These are phyloP conservation scores for Aspergillus homomorphus DNA, from an alignment of 495 filamentous ascomycete species.

Conservation along the genomic window DNA sequence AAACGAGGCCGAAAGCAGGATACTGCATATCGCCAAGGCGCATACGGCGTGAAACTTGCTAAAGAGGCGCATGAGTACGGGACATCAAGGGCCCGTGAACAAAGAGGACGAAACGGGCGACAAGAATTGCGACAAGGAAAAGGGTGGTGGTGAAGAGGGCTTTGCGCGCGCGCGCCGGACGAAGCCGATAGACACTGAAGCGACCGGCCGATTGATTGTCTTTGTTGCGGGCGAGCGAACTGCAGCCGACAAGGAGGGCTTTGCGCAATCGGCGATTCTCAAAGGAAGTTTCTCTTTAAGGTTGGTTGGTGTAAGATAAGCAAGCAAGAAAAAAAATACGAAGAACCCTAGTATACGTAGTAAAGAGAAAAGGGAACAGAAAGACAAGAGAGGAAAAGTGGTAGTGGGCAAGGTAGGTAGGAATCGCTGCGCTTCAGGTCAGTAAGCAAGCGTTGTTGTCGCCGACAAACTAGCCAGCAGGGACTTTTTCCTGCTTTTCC, in stretches of 20 bases:
- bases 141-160: background rate
- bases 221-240: constrained; percentile 5
- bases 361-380: background rate
- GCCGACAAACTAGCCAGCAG: constrained; percentile 9
- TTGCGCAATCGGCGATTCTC: background rate
- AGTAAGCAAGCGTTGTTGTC: background rate
- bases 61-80: constrained; percentile 27
- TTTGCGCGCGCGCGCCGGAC: constrained; percentile 1
- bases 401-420: no score
- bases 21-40: constrained; percentile 32
- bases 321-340: background rate
- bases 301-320: no score
- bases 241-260: constrained; percentile 1
- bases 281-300: background rate
- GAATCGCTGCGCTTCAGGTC: no score
- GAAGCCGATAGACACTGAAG: constrained; percentile 4
- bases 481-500: background rate
- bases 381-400: constrained; percentile 8
- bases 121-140: background rate
- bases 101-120: constrained; percentile 14
- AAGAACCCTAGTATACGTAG: background rate
- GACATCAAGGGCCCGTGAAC: constrained; percentile 12
- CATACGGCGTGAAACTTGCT: constrained; percentile 37
- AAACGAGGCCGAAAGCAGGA: constrained; percentile 34
- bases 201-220: constrained; percentile 8